Conservation (phyloP, 2,329 filamentous ascomycete genomes). For the Bimuria novae-zelandiae region DNA sequence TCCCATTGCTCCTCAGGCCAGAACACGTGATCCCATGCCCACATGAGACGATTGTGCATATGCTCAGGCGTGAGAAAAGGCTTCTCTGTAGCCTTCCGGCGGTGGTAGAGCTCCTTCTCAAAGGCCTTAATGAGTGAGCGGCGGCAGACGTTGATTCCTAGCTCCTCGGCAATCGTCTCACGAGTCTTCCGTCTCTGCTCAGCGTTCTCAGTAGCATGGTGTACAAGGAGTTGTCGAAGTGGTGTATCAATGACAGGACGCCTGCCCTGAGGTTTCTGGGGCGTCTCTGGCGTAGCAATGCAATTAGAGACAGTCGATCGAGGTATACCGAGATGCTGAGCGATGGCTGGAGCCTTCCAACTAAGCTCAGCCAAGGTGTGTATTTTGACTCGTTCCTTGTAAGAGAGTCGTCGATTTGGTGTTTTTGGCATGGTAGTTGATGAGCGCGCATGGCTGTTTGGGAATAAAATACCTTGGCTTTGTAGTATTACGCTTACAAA, state of each 20-base stretch:
- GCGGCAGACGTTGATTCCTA: neutral
- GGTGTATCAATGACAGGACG: constrained; percentile 1
- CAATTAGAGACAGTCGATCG: neutral
- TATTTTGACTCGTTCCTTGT: neutral
- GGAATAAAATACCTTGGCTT: neutral
- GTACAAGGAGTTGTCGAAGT: constrained; percentile 1
- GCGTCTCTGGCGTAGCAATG: neutral
- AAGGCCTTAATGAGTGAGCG: constrained; percentile 9
- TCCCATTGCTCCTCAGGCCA: neutral
- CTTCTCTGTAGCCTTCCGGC: constrained; percentile 6
- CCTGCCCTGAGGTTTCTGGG: neutral
- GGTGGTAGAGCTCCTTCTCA: constrained; percentile 9
- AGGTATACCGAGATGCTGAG: neutral
- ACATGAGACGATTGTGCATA: neutral
- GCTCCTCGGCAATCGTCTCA: constrained; percentile 6
- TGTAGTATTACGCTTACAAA: neutral
- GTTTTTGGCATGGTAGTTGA: neutral
- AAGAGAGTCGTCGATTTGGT: neutral
- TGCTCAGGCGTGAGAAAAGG: constrained; percentile 3
- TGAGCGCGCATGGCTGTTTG: too few species aligned
- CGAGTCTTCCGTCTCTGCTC: constrained; percentile 3
- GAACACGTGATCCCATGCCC: neutral
- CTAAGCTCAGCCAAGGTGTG: too few species aligned
- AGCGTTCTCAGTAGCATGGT: constrained; percentile 3
- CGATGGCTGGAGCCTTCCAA: too few species aligned